Conservation (phyloP, 2,329 filamentous ascomycete species). For the Colletotrichum sp. region DNA sequence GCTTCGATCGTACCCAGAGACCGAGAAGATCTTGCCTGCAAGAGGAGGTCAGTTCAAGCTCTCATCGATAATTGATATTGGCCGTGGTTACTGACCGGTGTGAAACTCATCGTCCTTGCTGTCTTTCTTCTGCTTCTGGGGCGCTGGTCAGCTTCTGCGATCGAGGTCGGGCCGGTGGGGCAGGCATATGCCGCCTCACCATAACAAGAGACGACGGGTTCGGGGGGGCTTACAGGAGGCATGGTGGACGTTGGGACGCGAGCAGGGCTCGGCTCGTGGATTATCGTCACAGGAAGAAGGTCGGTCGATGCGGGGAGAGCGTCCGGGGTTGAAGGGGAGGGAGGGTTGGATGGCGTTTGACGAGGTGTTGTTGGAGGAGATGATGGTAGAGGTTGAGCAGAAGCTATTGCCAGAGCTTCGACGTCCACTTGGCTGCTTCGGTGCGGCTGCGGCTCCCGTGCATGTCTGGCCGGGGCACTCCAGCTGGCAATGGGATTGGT, state of each 20-base stretch:
- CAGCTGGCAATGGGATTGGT: conserved; percentile 9
- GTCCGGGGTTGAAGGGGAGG: conserved; percentile 29
- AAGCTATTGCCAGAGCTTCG: conserved; percentile 39
- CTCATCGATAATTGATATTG: not conserved
- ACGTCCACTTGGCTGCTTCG: conserved; percentile 23
- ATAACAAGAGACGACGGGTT: conserved; percentile 11
- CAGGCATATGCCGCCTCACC: conserved; percentile 13
- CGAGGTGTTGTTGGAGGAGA: conserved; percentile 44
- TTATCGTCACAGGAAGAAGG: conserved; percentile 3
- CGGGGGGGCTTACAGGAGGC: conserved; percentile 55
- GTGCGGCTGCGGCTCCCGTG: conserved; percentile 18
- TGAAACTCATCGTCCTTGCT: conserved; percentile 41
- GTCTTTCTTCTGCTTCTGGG: conserved; percentile 32
- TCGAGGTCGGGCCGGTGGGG: conserved; percentile 8
- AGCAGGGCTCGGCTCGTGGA: conserved; percentile 20
- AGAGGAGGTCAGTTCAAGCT: not conserved
- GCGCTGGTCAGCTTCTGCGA: conserved; percentile 13
- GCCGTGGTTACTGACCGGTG: conserved; percentile 35
- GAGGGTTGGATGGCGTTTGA: conserved; percentile 35
- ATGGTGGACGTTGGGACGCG: conserved; percentile 48
- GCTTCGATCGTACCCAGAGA: conserved; percentile 60
- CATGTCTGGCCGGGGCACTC: conserved; percentile 9
- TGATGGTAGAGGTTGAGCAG: conserved; percentile 44
- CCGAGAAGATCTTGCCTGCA: conserved; percentile 66
- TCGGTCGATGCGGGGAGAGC: conserved; percentile 32